Percentiles rank a stretch among this genome's conserved stretches.
phyloP scores from a whole-genome alignment of 306 rosid species.

The Vigna angularis region DNA sequence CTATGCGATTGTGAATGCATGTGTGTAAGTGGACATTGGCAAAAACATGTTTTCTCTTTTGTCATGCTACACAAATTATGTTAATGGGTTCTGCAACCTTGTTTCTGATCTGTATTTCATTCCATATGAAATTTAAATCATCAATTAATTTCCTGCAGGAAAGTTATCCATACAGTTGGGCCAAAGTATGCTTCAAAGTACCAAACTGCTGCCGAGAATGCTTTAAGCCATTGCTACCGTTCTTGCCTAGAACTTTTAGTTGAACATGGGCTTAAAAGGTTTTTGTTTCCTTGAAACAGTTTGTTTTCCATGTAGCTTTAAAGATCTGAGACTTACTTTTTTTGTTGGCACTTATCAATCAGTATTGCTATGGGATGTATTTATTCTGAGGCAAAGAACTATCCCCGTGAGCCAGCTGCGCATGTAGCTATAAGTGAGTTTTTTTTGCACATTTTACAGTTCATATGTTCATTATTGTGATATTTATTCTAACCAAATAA shows the following conservation, averaged over 20 bases:
- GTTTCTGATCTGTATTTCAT: slow-evolving; percentile 28
- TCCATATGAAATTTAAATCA: slow-evolving; percentile 34
- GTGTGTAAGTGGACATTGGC: slow-evolving; percentile 25
- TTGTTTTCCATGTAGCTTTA: slow-evolving; percentile 35
- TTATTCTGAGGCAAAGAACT: slow-evolving; percentile 89
- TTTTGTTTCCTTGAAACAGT: slow-evolving; percentile 35
- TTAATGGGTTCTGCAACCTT: slow-evolving; percentile 21
- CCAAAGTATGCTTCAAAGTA: slow-evolving; percentile 97
- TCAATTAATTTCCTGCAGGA: slow-evolving; percentile 62
- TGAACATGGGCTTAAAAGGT: slow-evolving; percentile 89
- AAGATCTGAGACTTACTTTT: slow-evolving; percentile 46
- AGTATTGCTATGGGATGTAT: slow-evolving; percentile 97
- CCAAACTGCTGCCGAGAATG: slow-evolving; percentile 99
- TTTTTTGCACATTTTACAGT: slow-evolving; percentile 36
- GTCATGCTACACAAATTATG: slow-evolving; percentile 36
- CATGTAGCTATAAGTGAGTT: slow-evolving; percentile 98
- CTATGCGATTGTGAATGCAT: slow-evolving; percentile 6
- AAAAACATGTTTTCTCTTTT: slow-evolving; percentile 26
- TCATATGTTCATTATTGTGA: slow-evolving; percentile 33
- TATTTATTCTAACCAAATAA: slow-evolving; percentile 38
- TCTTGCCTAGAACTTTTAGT: slow-evolving; percentile 96
- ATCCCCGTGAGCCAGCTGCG: slow-evolving; percentile 99
- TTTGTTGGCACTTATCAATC: slow-evolving; percentile 41
- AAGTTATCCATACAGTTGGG: slow-evolving; percentile 95
- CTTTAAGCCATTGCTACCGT: slow-evolving; percentile 97